Percentiles rank a stretch among this genome's conserved stretches.
Conservation (phyloP, 495 filamentous ascomycete genomes). For the Trichocladium uniseriatum region DNA sequence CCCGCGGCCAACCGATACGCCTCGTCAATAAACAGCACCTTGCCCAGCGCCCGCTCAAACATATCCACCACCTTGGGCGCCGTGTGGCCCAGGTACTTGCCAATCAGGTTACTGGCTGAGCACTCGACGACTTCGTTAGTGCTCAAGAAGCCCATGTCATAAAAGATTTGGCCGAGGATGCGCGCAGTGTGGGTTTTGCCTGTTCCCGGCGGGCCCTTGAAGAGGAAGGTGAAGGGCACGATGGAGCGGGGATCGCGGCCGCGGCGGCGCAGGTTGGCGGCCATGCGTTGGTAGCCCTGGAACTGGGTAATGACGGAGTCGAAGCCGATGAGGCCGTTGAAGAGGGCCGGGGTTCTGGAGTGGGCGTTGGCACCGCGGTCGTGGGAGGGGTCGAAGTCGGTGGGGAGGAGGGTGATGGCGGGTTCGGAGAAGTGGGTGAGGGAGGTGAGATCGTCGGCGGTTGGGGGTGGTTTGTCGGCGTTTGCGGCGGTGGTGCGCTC, state of each 20-base stretch:
- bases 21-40: slow-evolving; percentile 55
- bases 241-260: slow-evolving; percentile 43
- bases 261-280: slow-evolving; percentile 40
- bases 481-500: slow-evolving; percentile 19
- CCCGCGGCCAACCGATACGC: slow-evolving; percentile 44
- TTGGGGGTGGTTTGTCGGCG: neutral
- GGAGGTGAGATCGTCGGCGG: neutral
- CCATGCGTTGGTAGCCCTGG: slow-evolving; percentile 47
- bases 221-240: slow-evolving; percentile 28
- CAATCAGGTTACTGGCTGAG: slow-evolving; percentile 50
- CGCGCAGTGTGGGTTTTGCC: slow-evolving; percentile 62
- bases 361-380: slow-evolving; percentile 40
- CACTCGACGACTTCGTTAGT: slow-evolving; percentile 45
- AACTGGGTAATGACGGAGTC: slow-evolving; percentile 51
- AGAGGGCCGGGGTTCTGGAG: slow-evolving; percentile 42
- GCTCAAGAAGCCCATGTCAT: slow-evolving; percentile 52
- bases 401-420: slow-evolving; percentile 36
- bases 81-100: slow-evolving; percentile 48
- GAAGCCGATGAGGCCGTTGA: slow-evolving; percentile 52
- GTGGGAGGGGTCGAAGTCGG: slow-evolving; percentile 58
- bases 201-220: slow-evolving; percentile 41
- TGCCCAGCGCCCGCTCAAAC: slow-evolving; percentile 47
- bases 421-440: neutral
- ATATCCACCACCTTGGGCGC: slow-evolving; percentile 46
- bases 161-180: slow-evolving; percentile 60